Base-by-base conservation (phyloP, 495 filamentous ascomycete genomes). In the Letharia lupina region DNA sequence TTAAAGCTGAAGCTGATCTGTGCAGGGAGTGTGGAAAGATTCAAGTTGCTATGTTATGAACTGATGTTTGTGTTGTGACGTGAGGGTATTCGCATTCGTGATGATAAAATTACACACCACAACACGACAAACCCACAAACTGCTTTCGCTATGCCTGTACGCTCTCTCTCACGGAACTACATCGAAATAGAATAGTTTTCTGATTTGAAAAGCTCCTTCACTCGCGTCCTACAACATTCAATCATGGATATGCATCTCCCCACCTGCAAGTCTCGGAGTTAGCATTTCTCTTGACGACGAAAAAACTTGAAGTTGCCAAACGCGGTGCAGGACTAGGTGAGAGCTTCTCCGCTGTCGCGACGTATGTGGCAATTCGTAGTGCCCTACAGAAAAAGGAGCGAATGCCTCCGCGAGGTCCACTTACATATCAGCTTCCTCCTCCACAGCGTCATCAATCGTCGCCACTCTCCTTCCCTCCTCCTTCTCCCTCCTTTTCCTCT, bases 401-500 rank as follows among this genome's bases (percentile, higher is more conserved):
- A 57, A 8, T n/a, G 6, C 6, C 13, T 39, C 18, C 1, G 15
- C 2, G 11, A 23, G 15, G 31, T 57, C 54, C 54, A 57, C 54
- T 57, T 37, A 57, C 65, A 87, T 77, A 64, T 87, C 84, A 62
- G 76, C 70, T 42, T 86, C 82, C 67, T 77, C 78, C 67, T 69
- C 69, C 61, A 74, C 80, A 78, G 83, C 79, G 84, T 75, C 88
- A 60, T 68, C 88, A 78, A 66, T 83, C 73, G 52, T 78, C 67
- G 63, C 72, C 71, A 78, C 74, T 75, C 62, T 84, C 78, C 83
- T 82, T 20, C 81, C 83, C 70, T 85, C 83, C 63, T 84, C 68
- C 77, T 78, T 83, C 79, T 79, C 83, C 81, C 81, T 83, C 65
- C 79, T 76, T 80, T 89, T 91, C 59, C 91, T 76, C 70, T 96